Conservation (phyloP, 1,284 basidiomycete species). For the Irpex rosettiformis region DNA sequence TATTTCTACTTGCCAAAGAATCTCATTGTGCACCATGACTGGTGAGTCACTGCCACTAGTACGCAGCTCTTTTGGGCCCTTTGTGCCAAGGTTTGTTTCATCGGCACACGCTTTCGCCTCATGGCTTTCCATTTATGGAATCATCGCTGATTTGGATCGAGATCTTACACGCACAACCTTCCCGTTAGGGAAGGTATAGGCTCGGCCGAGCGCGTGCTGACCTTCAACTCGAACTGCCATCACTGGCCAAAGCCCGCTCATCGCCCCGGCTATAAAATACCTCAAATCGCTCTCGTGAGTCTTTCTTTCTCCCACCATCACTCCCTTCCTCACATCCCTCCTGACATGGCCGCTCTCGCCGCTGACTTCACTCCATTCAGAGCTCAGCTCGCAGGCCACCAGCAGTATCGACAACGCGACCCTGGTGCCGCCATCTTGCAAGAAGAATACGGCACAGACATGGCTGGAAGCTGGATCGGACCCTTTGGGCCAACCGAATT, state of each 20-base stretch:
- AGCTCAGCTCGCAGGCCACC: not conserved
- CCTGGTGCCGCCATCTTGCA: not conserved
- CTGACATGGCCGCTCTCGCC: not conserved
- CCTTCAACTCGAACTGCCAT: not conserved
- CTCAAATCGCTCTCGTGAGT: not conserved
- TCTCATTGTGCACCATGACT: no score
- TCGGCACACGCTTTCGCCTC: no score
- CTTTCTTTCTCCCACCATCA: not conserved
- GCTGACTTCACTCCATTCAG: not conserved
- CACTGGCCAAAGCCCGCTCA: not conserved
- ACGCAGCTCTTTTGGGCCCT: no score
- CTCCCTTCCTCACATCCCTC: not conserved
- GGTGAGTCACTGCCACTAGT: no score
- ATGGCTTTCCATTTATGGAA: no score
- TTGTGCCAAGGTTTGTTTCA: no score
- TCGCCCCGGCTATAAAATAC: not conserved
- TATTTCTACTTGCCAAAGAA: no score
- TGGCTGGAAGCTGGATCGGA: not conserved
- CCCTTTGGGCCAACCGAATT: not conserved
- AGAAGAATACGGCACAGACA: not conserved
- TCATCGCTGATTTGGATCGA: not conserved
- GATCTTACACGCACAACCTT: not conserved
- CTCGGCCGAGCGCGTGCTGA: not conserved
- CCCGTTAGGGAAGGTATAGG: not conserved
- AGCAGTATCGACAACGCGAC: not conserved